These are phyloP conservation scores for Celoporthe dispersa DNA, from an alignment of 2,329 filamentous ascomycete genomes.

Conservation along the genomic window DNA sequence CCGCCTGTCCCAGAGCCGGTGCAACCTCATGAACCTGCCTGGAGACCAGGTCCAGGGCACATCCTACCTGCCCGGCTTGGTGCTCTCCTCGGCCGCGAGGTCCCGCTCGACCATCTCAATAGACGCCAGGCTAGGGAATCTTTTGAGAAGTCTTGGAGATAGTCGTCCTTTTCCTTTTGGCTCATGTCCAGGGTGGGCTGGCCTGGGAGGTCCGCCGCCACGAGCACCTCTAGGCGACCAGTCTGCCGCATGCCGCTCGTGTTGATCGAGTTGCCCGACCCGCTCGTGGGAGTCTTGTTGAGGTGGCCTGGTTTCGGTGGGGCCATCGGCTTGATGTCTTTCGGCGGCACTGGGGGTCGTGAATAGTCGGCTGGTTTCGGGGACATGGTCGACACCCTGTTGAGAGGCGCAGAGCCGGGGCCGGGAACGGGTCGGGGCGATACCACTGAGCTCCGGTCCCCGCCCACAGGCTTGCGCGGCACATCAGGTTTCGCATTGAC, in stretches of 20 bases:
- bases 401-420: conserved; percentile 23
- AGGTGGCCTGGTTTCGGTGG: conserved; percentile 67
- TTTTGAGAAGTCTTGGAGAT: conserved; percentile 72
- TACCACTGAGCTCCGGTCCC: conserved; percentile 33
- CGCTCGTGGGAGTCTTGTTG: conserved; percentile 54
- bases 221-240: conserved; percentile 42
- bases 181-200: conserved; percentile 60
- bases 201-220: conserved; percentile 52
- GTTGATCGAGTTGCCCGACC: conserved; percentile 38
- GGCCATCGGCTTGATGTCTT: conserved; percentile 52
- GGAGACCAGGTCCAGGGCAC: conserved; percentile 25
- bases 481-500: conserved; percentile 49
- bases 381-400: conserved; percentile 31
- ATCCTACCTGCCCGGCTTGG: conserved; percentile 29
- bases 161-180: conserved; percentile 65
- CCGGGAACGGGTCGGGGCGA: conserved; percentile 34
- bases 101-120: conserved; percentile 88
- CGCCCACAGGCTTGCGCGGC: conserved; percentile 56
- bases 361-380: conserved; percentile 17
- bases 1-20: conserved; percentile 19
- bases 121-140: conserved; percentile 82
- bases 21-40: conserved; percentile 20
- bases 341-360: conserved; percentile 38
- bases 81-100: conserved; percentile 45
- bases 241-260: conserved; percentile 35